These are phyloP conservation scores for Globisporangium mamillatum DNA, from an alignment of 352 stramenopile genomes.

Conservation along the genomic window DNA sequence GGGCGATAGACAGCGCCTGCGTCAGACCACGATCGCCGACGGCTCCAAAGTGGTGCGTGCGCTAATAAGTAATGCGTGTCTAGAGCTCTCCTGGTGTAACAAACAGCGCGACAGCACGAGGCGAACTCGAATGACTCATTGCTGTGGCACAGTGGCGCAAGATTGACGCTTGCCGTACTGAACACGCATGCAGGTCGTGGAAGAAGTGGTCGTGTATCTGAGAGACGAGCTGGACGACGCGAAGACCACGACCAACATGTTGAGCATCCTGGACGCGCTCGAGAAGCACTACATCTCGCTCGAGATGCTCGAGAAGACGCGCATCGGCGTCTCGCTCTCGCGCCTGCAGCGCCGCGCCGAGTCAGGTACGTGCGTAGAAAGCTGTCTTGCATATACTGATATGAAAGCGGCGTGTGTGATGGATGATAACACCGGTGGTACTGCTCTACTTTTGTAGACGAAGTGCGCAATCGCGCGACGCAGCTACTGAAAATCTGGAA, in stretches of 20 bases:
- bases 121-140: no score
- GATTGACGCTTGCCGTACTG: no score
- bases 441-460: conserved; percentile 4
- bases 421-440: not conserved
- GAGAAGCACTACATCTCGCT: conserved; percentile 72
- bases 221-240: conserved; percentile 67
- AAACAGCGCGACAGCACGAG: no score
- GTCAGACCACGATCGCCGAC: conserved; percentile 67
- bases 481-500: conserved; percentile 70
- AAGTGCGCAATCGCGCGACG: conserved; percentile 37
- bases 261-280: conserved; percentile 46
- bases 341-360: conserved; percentile 34
- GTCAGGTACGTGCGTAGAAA: conserved; percentile 21
- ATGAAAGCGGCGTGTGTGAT: not conserved
- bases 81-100: not conserved
- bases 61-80: not conserved
- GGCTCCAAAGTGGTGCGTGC: conserved; percentile 57
- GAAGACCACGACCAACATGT: conserved; percentile 43
- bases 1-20: conserved; percentile 28
- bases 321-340: conserved; percentile 37
- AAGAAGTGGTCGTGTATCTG: conserved; percentile 60
- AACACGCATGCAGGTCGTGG: conserved; percentile 25
- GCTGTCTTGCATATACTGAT: not conserved
- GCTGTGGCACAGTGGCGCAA: no score
- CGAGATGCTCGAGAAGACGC: conserved; percentile 80